phyloP scores from a whole-genome alignment of 2,329 filamentous ascomycete genomes.

The Fusarium gaditjirri region DNA sequence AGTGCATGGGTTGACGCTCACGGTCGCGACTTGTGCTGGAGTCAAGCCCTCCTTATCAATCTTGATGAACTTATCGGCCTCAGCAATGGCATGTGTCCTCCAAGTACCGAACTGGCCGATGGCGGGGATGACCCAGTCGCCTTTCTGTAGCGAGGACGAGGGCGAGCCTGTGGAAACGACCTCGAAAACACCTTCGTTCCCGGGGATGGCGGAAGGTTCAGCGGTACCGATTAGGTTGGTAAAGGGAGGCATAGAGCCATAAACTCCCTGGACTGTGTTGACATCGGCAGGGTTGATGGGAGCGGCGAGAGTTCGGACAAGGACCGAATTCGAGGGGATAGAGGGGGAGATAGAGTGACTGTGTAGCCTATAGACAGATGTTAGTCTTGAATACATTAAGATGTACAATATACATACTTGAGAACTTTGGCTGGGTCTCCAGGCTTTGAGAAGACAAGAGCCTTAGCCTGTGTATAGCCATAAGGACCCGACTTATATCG shows the following conservation, averaged over 20 bases:
- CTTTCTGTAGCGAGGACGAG: constrained; percentile 67
- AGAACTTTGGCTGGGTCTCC: constrained; percentile 80
- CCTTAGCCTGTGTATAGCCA: constrained; percentile 86
- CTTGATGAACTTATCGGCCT: constrained; percentile 67
- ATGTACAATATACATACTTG: constrained; percentile 55
- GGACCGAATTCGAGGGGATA: constrained; percentile 72
- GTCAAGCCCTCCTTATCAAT: constrained; percentile 78
- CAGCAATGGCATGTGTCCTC: constrained; percentile 87
- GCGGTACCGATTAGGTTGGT: constrained; percentile 79
- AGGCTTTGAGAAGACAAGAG: constrained; percentile 78
- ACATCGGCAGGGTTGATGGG: constrained; percentile 98
- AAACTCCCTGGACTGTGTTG: constrained; percentile 97
- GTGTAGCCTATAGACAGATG: constrained; percentile 64
- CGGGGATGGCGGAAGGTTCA: constrained; percentile 79
- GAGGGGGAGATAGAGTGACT: constrained; percentile 80
- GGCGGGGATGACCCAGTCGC: constrained; percentile 95
- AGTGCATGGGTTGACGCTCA: constrained; percentile 92
- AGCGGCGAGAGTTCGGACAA: constrained; percentile 87
- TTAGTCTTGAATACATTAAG: neutral
- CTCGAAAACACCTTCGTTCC: constrained; percentile 95
- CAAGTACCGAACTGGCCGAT: constrained; percentile 89
- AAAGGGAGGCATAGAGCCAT: constrained; percentile 86
- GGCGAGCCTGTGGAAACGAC: constrained; percentile 76
- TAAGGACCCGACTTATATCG: constrained; percentile 71
- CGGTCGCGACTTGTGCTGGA: constrained; percentile 83